These are phyloP conservation scores for Xylaria intraflava DNA, from an alignment of 495 filamentous ascomycete species.

Conservation along the genomic window DNA sequence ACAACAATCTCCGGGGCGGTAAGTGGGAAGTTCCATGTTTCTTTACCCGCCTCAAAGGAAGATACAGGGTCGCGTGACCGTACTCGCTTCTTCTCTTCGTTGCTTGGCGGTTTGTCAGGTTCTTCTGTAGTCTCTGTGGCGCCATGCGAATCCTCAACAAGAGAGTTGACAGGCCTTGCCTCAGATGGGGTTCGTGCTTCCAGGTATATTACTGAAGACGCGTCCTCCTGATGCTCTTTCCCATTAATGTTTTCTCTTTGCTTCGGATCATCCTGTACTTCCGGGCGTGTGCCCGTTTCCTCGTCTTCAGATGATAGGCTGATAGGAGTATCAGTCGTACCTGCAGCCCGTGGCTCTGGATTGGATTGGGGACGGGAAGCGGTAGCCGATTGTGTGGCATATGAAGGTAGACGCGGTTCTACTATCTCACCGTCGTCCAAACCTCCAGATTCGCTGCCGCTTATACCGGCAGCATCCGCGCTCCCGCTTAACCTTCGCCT, in stretches of 20 bases:
- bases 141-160: neutral
- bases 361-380: neutral
- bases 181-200: too few relatives aligned
- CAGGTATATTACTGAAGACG: too few relatives aligned
- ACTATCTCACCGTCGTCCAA: slow-evolving; percentile 33
- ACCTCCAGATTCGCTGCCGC: slow-evolving; percentile 9
- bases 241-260: neutral
- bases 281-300: neutral
- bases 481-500: slow-evolving; percentile 12
- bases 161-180: slow-evolving; percentile 11
- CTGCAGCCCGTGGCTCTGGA: neutral
- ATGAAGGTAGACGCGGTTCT: slow-evolving; percentile 19
- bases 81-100: slow-evolving; percentile 3
- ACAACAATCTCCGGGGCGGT: neutral
- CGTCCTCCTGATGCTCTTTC: neutral
- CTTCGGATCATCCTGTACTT: neutral
- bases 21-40: slow-evolving; percentile 17
- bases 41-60: slow-evolving; percentile 11
- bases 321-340: neutral
- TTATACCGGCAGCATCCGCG: neutral
- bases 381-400: neutral
- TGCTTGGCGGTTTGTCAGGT: neutral
- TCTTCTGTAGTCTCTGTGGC: neutral
- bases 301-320: neutral
- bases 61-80: neutral